Evolutionary conservation across 2,329 filamentous ascomycete genomes (phyloP).

Genomic region (Apiospora saccharicola): DNA sequence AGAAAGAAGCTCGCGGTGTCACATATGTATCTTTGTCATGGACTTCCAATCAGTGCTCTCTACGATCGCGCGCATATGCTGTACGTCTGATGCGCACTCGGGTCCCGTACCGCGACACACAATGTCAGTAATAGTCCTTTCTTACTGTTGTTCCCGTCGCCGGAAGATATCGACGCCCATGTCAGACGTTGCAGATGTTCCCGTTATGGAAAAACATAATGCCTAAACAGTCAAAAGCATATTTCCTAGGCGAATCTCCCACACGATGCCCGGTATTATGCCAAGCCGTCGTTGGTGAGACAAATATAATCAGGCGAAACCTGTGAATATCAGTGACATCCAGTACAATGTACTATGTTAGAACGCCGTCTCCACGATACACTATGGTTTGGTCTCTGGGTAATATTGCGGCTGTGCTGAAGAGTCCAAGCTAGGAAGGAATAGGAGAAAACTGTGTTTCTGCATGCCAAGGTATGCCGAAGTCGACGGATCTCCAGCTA

Average conservation of each 20-base stretch:
- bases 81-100: neutral
- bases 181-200: neutral
- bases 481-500: neutral
- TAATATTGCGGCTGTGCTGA: neutral
- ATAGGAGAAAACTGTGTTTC: conserved; percentile 8
- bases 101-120: neutral
- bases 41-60: too few species aligned
- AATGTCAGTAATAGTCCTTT: neutral
- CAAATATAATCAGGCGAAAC: neutral
- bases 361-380: neutral
- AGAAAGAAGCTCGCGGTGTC: neutral
- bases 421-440: neutral
- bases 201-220: neutral
- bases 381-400: neutral
- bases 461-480: conserved; percentile 2
- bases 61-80: neutral
- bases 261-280: neutral
- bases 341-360: neutral
- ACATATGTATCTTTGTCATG: neutral
- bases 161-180: neutral
- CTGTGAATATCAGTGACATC: neutral
- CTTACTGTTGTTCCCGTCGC: neutral
- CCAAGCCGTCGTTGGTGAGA: neutral
- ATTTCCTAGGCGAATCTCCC: neutral
- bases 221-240: neutral